Base-by-base conservation (phyloP, 2,329 filamentous ascomycete genomes). In the Graphilbum fragrans region DNA sequence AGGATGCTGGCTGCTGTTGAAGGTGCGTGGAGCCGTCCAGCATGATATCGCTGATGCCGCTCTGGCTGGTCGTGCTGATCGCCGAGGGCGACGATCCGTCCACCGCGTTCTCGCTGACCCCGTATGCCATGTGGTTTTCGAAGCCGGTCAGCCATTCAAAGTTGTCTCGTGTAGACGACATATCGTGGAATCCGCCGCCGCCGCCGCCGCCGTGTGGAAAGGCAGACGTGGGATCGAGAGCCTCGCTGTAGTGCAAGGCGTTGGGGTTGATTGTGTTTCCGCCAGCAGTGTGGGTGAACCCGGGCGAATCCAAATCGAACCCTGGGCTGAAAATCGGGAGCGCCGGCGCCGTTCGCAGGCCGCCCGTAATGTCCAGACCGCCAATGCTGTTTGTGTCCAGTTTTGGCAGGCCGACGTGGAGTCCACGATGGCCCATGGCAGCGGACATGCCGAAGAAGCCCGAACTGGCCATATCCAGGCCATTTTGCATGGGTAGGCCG, bases 31-130 rank as follows among this genome's bases (percentile, higher is more conserved):
- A 77, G 45, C 85, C 86, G 59, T 95, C 87, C 44, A 92, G 69
- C 81, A 94, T 87, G 45, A 87, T 78, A 57, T 96, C 92, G 61
- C 86, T 93, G 59, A 88, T 84, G 39, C 82, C 85, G 58, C 84
- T 90, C 55, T 93, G 88, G 61, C 88, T 96, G 45, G 85, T 86
- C 35, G 86, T 94, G 65, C 90, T 96, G 59, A 96, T 90, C 37
- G 87, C 87, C 9, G 92, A 96, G 16, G 92, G 92, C 14, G 92
- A 96, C 11, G 92, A 96, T 45, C 84, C 87, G 53, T 94, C 90
- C 41, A 95, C 75, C 22, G 85, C 86, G 49, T 80, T 82, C 53
- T 82, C 82, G 23, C 45, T 42, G 41, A 44, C 19, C 68, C 64
- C 43, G 57, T 86, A 79, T 8, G 74, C 74, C 69, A 90, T 76